A percentile compares a stretch with the other conserved stretches of the same genome.
Conservation (phyloP, 75 land plant species). For the Picea glauca region DNA sequence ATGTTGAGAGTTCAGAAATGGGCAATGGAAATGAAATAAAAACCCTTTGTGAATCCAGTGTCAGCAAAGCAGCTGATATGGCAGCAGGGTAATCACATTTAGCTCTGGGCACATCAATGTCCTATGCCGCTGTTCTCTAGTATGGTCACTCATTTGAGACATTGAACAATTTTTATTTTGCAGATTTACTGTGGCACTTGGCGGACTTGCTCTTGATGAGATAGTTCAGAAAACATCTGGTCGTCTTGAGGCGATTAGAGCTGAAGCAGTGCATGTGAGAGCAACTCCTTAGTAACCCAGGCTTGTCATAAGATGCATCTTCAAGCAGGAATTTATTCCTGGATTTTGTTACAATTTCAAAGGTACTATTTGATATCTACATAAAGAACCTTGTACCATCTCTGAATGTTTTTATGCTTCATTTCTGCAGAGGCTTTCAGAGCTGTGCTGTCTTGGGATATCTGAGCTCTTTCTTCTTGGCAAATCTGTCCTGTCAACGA, state of each 20-base stretch:
- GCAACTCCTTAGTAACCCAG: not conserved
- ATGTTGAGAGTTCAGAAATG: constrained; percentile 45
- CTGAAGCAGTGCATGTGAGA: constrained; percentile 94
- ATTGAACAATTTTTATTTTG: constrained; percentile 10
- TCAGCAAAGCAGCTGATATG: constrained; percentile 96
- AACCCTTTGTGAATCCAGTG: constrained; percentile 77
- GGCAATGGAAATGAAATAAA: constrained; percentile 61
- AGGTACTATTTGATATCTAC: not conserved
- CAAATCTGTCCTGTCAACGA: constrained; percentile 61
- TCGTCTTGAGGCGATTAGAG: constrained; percentile 80
- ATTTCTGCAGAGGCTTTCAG: constrained; percentile 81
- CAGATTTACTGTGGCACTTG: constrained; percentile 87
- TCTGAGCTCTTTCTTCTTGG: constrained; percentile 85
- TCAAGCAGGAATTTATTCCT: not conserved
- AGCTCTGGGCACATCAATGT: not conserved
- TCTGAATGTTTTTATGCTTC: constrained; percentile 7
- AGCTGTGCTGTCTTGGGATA: constrained; percentile 83
- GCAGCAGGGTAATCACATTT: constrained; percentile 82
- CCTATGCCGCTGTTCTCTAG: not conserved
- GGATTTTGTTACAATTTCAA: not conserved
- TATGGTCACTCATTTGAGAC: not conserved
- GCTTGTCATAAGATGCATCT: not conserved
- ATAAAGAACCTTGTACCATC: not conserved
- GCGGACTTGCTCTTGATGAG: constrained; percentile 70
- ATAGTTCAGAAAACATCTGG: constrained; percentile 74